Evolutionary conservation across 2,329 filamentous ascomycete species (phyloP), one percentile per base, ranked within the genome.

Genomic region (Ascocoryne sarcoides): DNA sequence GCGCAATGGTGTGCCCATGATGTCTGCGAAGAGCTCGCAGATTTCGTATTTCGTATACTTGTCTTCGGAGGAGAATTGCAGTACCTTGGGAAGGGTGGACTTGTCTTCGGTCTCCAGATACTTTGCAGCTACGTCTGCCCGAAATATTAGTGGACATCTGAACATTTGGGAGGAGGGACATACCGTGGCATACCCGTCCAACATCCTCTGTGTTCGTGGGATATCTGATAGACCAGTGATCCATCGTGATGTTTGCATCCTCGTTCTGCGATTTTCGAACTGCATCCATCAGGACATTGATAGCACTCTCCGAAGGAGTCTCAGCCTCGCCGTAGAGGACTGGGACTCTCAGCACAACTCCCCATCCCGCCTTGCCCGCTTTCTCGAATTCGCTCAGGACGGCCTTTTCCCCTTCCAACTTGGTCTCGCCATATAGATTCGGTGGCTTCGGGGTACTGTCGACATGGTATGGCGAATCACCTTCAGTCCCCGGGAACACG

Each of bases 181-280:
- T 66, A 79, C 76, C 76, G 46, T 78, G 71, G 53, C 79, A 84
- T 33, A 95, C 84, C 29, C 89, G 72, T 14, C 73, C 87, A 14
- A 94, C 81, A 56, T 95, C 89, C 58, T 87, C 82, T 0, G 87
- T 94, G 59, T 92, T 92, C 5, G 88, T 94, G 7, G 88, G 88
- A 64, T 86, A 94, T 19, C 88, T 75, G 37, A 84, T 65, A 1
- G 84, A 80, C 79, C 86, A 94, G 60, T 93, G 80, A 56, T 95
- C 88, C 79, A 94, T 89, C 57, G 76, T 79, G 30, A 88, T 68
- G 42, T 71, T 71, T 2, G 69, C 68, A 4, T 68, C 73, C 28
- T 69, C 65, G 36, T 79, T 73, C 58, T 89, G 83, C 0, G 79
- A 73, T 59, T 84, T 84, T 75, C 77, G 82, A 5, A 95, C 71